Evolutionary conservation across 2,329 filamentous ascomycete species (phyloP).

Genomic region (Fusarium sp.): DNA sequence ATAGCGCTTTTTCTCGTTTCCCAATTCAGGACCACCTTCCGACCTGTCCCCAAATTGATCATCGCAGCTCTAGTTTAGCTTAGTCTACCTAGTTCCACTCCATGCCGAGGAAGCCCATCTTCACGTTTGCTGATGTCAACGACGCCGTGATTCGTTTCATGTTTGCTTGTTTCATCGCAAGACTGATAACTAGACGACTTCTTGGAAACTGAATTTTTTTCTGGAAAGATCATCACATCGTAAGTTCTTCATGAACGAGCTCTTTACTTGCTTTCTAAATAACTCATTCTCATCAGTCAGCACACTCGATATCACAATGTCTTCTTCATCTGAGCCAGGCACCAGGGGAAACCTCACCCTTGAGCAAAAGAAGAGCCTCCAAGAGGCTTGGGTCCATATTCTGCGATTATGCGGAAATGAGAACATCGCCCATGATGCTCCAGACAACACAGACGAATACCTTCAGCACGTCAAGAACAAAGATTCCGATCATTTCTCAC

Average conservation of each 20-base stretch:
- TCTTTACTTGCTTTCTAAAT: background rate
- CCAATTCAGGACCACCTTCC: constrained; percentile 31
- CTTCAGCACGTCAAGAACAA: constrained; percentile 5
- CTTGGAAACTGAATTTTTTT: background rate
- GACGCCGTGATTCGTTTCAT: background rate
- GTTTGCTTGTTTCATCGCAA: background rate
- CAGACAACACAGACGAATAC: constrained; percentile 6
- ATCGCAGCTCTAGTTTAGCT: background rate
- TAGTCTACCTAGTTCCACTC: background rate
- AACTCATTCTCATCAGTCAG: constrained; percentile 3
- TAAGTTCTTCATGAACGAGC: background rate
- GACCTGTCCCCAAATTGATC: constrained; percentile 11
- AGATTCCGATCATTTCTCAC: constrained; percentile 19
- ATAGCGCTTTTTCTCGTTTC: background rate
- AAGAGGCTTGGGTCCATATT: constrained; percentile 32
- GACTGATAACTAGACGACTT: constrained; percentile 1
- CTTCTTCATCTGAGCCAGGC: constrained; percentile 15
- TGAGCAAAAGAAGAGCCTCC: constrained; percentile 20
- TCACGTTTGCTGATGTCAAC: background rate
- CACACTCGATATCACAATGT: constrained; percentile 20
- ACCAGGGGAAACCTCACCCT: constrained; percentile 27
- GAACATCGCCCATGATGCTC: background rate
- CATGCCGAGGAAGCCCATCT: background rate
- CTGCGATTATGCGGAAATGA: constrained; percentile 21
- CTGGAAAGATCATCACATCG: background rate